phyloP scores from a whole-genome alignment of 2,329 filamentous ascomycete genomes.

The Knufia fluminis region DNA sequence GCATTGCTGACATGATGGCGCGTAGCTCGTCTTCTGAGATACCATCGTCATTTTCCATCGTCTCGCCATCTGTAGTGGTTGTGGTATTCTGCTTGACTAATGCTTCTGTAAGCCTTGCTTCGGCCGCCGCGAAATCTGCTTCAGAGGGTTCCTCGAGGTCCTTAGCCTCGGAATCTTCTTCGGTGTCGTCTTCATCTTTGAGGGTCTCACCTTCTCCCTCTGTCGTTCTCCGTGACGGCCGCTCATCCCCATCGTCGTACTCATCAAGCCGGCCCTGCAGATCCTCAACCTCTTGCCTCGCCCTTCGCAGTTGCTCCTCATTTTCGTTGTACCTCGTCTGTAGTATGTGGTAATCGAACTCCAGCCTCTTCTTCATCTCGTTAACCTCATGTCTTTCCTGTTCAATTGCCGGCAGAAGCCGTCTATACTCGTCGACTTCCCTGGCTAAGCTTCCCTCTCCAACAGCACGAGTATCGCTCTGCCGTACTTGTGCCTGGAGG shows the following conservation, averaged over 20 bases:
- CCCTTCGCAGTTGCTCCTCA: constrained; percentile 30
- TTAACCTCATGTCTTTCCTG: constrained; percentile 41
- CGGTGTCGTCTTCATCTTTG: too few species aligned
- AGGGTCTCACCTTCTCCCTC: constrained; percentile 1
- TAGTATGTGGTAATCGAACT: constrained; percentile 40
- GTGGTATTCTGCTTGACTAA: constrained; percentile 12
- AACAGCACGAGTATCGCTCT: constrained; percentile 32
- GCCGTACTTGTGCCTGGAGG: constrained; percentile 38
- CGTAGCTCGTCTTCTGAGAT: constrained; percentile 23
- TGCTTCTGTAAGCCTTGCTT: constrained; percentile 20
- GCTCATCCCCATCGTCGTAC: constrained; percentile 18
- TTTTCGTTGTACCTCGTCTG: constrained; percentile 36
- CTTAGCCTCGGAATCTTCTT: constrained; percentile 1
- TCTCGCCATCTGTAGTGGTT: not conserved
- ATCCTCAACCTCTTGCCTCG: constrained; percentile 23
- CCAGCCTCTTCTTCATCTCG: constrained; percentile 39
- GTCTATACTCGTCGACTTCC: constrained; percentile 30
- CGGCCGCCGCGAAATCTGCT: constrained; percentile 18
- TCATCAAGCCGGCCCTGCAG: constrained; percentile 19
- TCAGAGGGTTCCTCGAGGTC: constrained; percentile 20
- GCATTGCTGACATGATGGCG: constrained; percentile 23
- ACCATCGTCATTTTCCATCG: constrained; percentile 7
- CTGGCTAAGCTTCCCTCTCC: constrained; percentile 21
- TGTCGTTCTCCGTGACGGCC: constrained; percentile 8
- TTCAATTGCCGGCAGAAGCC: constrained; percentile 38